Evolutionary conservation across 495 filamentous ascomycete genomes (phyloP), one percentile per base, ranked within the genome.

Genomic region (Aspergillus panamensis): DNA sequence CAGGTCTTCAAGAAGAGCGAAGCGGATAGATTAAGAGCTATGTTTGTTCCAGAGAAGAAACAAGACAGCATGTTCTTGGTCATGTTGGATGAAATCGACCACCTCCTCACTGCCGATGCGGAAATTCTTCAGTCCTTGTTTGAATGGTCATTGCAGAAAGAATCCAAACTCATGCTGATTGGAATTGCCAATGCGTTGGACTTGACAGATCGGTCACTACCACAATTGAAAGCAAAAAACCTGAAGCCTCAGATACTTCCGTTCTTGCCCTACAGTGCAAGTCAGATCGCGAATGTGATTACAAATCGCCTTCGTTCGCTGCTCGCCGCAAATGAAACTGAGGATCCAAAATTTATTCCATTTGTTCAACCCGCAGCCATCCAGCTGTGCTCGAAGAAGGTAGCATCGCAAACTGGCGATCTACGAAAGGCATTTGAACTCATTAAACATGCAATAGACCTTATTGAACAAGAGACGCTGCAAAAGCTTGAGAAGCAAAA

Each of bases 161-260:
- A 82, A 6, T 97, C 93, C 3, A 84, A 83, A 9, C 83, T 99
- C 2, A 74, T 93, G 20, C 73, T 97, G 21, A 81, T 99, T 39
- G 94, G 94, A 39, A 97, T 99, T 65, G 95, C 94, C 49, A 99
- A 99, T 64, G 95, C 94, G 2, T 80, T 99, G 53, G 94, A 99
- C 66, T 74, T 99, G 40, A 97, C 95, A 0, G 92, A 97, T 66
- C 89, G 95, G 17, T 96, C 96, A 59, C 83, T 99, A 16, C 94
- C 95, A 33, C 88, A 94, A 10, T 80, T 99, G 20, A 97, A 97
- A 74, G 87, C 91, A 2, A 88, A 91, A 49, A 93, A 92, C 59
- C 74, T 97, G 52, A 94, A 91, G 71, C 94, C 94, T 13, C 85
- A 87, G 42, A 80, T 97, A 1, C 84, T 99, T 14, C 91, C 94